Conservation (phyloP, 139 green algal genomes). For the Chlorella sorokiniana region DNA sequence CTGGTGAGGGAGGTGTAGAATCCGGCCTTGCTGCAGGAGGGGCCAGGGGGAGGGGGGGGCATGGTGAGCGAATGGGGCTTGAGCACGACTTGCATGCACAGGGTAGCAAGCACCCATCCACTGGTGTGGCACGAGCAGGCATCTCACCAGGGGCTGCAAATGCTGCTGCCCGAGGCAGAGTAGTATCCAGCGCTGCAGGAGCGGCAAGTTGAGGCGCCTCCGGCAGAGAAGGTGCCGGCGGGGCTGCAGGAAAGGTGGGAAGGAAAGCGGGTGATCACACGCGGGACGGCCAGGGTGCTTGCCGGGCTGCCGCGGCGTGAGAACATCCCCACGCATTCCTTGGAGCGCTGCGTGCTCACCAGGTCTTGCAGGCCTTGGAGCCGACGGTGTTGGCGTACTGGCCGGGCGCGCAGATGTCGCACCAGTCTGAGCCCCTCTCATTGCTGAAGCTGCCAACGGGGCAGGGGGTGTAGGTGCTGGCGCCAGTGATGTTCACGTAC, state of each 20-base stretch:
- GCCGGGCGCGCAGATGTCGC: conserved; percentile 7
- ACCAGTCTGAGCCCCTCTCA: background rate
- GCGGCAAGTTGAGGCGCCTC: background rate
- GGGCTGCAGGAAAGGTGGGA: too few relatives aligned
- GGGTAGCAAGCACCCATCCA: background rate
- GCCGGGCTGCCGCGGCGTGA: too few relatives aligned
- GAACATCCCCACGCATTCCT: too few relatives aligned
- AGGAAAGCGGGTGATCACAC: too few relatives aligned
- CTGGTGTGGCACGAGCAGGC: background rate
- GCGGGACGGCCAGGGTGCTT: too few relatives aligned
- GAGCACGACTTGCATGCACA: background rate
- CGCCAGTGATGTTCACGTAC: background rate
- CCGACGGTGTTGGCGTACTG: conserved; percentile 16
- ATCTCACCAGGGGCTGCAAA: conserved; percentile 18
- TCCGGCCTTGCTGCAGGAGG: conserved; percentile 15
- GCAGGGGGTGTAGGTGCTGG: background rate
- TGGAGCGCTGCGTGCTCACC: too few relatives aligned
- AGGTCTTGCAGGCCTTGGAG: conserved; percentile 19
- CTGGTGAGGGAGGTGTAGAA: background rate
- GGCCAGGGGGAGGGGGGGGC: background rate
- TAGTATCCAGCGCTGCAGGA: conserved; percentile 8
- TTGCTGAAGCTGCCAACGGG: background rate
- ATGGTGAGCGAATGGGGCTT: background rate
- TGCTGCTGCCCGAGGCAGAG: background rate
- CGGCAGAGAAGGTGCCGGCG: conserved; percentile 1